Evolutionary conservation across 2,329 filamentous ascomycete species (phyloP).

Genomic region (Colletotrichum gloeosporioides): DNA sequence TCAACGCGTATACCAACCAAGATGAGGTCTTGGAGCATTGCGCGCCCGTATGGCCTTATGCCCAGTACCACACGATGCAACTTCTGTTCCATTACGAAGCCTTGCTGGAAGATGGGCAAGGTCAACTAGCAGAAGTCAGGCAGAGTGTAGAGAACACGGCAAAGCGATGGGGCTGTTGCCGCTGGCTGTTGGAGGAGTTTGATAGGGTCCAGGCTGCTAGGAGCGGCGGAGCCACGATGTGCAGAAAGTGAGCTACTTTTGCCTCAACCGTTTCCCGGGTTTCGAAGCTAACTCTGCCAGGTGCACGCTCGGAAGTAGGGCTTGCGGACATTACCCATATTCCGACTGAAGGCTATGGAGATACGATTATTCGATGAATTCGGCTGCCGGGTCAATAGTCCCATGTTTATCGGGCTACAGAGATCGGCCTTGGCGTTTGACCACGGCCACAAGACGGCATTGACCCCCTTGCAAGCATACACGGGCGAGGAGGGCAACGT

Average conservation of each 20-base stretch:
- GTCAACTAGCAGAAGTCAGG: conserved; percentile 37
- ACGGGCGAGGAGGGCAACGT: background rate
- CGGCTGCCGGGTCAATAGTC: background rate
- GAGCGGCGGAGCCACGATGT: conserved; percentile 3
- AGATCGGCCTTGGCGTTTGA: background rate
- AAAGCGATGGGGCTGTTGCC: conserved; percentile 38
- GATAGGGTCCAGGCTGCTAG: conserved; percentile 10
- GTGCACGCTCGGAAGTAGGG: conserved; percentile 9
- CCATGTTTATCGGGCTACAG: background rate
- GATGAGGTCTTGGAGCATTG: conserved; percentile 36
- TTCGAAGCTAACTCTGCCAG: background rate
- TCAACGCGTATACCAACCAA: conserved; percentile 34
- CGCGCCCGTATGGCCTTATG: conserved; percentile 38
- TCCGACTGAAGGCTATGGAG: background rate
- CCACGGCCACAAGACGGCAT: background rate
- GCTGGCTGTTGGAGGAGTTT: conserved; percentile 18
- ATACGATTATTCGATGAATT: background rate
- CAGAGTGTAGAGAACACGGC: conserved; percentile 38
- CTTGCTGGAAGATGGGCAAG: conserved; percentile 35
- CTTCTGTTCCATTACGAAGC: conserved; percentile 37
- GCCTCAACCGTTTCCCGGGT: background rate
- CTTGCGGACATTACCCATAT: conserved; percentile 11
- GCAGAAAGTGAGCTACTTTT: background rate
- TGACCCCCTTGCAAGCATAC: background rate
- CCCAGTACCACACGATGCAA: conserved; percentile 38